phyloP scores from a whole-genome alignment of 2,329 filamentous ascomycete genomes.

The Seiridium unicorne region DNA sequence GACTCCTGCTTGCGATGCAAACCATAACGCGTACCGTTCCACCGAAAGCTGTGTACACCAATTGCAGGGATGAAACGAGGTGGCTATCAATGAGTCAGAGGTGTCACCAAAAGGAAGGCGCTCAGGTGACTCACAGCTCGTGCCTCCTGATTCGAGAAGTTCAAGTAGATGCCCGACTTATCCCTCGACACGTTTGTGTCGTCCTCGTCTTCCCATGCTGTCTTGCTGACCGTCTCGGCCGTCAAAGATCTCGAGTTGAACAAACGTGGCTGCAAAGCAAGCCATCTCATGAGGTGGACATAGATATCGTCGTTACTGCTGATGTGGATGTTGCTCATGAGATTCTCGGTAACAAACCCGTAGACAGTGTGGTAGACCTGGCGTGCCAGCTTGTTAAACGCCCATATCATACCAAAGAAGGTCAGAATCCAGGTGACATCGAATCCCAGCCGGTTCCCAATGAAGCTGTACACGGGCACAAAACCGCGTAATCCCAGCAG shows the following conservation, averaged over 20 bases:
- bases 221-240: slow-evolving; percentile 54
- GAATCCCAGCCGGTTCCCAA: slow-evolving; percentile 44
- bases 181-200: slow-evolving; percentile 28
- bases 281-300: slow-evolving; percentile 56
- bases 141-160: slow-evolving; percentile 58
- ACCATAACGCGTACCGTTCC: slow-evolving; percentile 47
- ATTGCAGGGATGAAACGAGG: slow-evolving; percentile 54
- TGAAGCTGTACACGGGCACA: slow-evolving; percentile 43
- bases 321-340: slow-evolving; percentile 53
- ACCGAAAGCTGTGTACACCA: slow-evolving; percentile 54
- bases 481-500: slow-evolving; percentile 42
- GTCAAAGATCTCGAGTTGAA: slow-evolving; percentile 50
- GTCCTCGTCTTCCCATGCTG: slow-evolving; percentile 48
- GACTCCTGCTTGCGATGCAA: slow-evolving; percentile 46
- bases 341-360: slow-evolving; percentile 38
- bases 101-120: not conserved
- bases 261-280: slow-evolving; percentile 51
- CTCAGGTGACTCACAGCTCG: slow-evolving; percentile 36
- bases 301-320: slow-evolving; percentile 58
- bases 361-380: slow-evolving; percentile 34
- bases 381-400: slow-evolving; percentile 35
- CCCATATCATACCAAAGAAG: slow-evolving; percentile 46
- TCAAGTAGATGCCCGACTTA: slow-evolving; percentile 44
- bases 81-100: slow-evolving; percentile 26
- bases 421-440: slow-evolving; percentile 48